phyloP scores from a whole-genome alignment of 208 protist genomes.

The Acanthamoeba lenticulata region DNA sequence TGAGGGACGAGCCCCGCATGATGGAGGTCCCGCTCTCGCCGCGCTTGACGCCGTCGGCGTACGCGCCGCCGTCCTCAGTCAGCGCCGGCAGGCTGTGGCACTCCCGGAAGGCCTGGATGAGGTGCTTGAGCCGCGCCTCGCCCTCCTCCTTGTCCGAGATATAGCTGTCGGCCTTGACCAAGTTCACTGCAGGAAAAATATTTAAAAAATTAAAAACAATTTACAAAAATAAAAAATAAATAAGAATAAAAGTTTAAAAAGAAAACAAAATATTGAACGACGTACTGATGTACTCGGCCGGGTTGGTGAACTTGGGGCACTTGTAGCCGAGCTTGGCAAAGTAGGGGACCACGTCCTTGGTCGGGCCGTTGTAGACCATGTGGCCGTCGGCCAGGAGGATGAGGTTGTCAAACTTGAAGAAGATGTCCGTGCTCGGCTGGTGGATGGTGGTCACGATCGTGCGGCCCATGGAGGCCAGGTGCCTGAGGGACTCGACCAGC shows the following conservation, averaged over 20 bases:
- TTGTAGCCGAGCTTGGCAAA: slow-evolving; percentile 60
- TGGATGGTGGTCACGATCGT: slow-evolving; percentile 72
- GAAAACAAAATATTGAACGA: neutral
- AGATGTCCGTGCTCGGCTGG: slow-evolving; percentile 58
- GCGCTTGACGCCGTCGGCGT: neutral
- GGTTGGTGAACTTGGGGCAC: slow-evolving; percentile 69
- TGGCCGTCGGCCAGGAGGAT: slow-evolving; percentile 56
- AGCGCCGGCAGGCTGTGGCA: neutral
- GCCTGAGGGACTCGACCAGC: neutral
- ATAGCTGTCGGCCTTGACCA: slow-evolving; percentile 28
- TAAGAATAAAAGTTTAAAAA: neutral
- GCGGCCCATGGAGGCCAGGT: neutral
- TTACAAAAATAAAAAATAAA: neutral
- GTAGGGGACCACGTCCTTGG: slow-evolving; percentile 56
- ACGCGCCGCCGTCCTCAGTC: neutral
- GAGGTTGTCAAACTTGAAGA: slow-evolving; percentile 63
- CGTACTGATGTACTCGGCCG: slow-evolving; percentile 61
- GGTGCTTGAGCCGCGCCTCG: neutral
- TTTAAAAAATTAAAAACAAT: neutral
- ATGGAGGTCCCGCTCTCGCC: neutral
- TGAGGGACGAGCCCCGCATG: too few relatives aligned
- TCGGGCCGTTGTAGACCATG: slow-evolving; percentile 63
- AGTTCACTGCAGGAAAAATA: neutral
- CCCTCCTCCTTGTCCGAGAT: slow-evolving; percentile 8
- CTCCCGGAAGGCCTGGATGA: neutral